phyloP scores from a whole-genome alignment of 495 filamentous ascomycete species.

The Acidiella bohemica region DNA sequence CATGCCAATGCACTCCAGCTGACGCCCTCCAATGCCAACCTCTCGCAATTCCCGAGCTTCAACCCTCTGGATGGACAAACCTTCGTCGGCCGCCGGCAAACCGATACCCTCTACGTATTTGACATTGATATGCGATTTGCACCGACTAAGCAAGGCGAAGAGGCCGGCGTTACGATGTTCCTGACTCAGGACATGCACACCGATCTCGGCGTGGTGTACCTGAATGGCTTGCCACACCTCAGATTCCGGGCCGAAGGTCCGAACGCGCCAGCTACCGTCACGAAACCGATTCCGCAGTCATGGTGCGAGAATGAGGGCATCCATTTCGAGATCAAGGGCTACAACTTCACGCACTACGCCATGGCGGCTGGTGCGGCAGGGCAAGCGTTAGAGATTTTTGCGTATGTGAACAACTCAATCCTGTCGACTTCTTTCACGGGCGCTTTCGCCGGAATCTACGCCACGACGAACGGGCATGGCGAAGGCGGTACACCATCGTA shows the following conservation, averaged over 20 bases:
- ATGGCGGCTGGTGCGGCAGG: conserved; percentile 33
- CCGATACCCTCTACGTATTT: conserved; percentile 38
- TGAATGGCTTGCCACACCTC: conserved; percentile 10
- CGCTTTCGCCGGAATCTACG: conserved; percentile 37
- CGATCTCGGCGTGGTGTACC: conserved; percentile 31
- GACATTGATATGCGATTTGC: conserved; percentile 32
- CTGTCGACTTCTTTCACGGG: conserved; percentile 11
- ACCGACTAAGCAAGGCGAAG: conserved; percentile 22
- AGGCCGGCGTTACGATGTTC: conserved; percentile 33
- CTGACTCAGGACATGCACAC: conserved; percentile 41
- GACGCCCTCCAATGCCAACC: conserved; percentile 33
- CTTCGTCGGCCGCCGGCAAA: conserved; percentile 35
- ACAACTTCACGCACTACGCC: conserved; percentile 35
- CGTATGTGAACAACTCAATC: background rate
- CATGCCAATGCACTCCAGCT: conserved; percentile 32
- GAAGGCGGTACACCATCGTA: conserved; percentile 32
- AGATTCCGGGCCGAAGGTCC: conserved; percentile 17
- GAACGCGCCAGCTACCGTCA: conserved; percentile 21
- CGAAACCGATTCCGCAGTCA: conserved; percentile 29
- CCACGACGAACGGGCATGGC: conserved; percentile 39
- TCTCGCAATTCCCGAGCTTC: conserved; percentile 27
- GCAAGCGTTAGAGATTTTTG: conserved; percentile 33
- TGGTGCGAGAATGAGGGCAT: conserved; percentile 29
- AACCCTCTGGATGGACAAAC: conserved; percentile 25
- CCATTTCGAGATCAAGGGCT: conserved; percentile 34